phyloP scores from a whole-genome alignment of 495 filamentous ascomycete species.

The Penicillium psychrofluorescens region DNA sequence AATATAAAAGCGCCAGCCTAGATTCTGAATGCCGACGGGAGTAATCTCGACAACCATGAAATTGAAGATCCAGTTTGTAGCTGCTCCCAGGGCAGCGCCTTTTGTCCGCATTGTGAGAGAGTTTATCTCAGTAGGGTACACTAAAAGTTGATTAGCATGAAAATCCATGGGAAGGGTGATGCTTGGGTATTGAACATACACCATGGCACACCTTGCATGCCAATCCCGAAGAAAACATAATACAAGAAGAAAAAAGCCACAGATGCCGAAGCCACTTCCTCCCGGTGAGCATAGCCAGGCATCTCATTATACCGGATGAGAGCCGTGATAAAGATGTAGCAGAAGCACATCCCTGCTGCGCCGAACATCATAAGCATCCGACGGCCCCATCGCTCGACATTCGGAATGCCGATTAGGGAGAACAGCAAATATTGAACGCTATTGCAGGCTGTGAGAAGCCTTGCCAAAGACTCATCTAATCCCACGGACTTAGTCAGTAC shows the following conservation, averaged over 20 bases:
- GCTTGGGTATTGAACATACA: constrained; percentile 16
- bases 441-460: constrained; percentile 31
- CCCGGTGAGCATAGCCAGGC: constrained; percentile 5
- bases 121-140: constrained; percentile 57
- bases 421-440: constrained; percentile 27
- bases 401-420: constrained; percentile 31
- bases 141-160: constrained; percentile 20
- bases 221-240: constrained; percentile 42
- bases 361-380: constrained; percentile 31
- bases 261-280: constrained; percentile 25
- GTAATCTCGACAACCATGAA: constrained; percentile 59
- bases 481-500: constrained; percentile 12
- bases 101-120: constrained; percentile 49
- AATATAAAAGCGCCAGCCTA: constrained; percentile 19
- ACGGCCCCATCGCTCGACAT: constrained; percentile 35
- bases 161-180: constrained; percentile 26
- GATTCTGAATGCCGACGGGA: constrained; percentile 29
- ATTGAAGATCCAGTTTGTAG: constrained; percentile 53
- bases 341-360: constrained; percentile 34
- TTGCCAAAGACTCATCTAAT: constrained; percentile 7
- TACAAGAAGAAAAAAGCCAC: constrained; percentile 45
- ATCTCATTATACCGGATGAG: constrained; percentile 34
- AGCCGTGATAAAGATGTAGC: constrained; percentile 42
- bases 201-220: constrained; percentile 33
- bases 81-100: constrained; percentile 45